phyloP scores from a whole-genome alignment of 306 rosid species.

The Fragaria ananassa region DNA sequence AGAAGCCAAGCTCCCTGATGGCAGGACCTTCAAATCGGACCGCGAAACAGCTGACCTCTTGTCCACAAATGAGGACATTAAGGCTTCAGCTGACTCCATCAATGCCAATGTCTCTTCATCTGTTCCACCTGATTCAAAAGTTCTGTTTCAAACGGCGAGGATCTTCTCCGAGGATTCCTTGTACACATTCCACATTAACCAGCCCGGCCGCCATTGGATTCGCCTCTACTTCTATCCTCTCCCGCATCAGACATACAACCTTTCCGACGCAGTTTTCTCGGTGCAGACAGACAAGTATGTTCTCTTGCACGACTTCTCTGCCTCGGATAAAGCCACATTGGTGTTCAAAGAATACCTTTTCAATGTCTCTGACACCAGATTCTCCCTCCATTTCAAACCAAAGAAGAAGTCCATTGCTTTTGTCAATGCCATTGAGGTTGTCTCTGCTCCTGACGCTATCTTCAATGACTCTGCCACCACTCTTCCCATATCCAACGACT shows the following conservation, averaged over 20 bases:
- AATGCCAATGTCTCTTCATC: constrained; percentile 26
- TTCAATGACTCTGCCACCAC: constrained; percentile 40
- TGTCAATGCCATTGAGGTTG: constrained; percentile 75
- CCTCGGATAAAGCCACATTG: constrained; percentile 21
- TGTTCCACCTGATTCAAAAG: constrained; percentile 35
- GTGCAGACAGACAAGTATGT: constrained; percentile 49
- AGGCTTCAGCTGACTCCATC: constrained; percentile 37
- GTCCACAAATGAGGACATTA: constrained; percentile 50
- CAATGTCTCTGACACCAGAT: constrained; percentile 34
- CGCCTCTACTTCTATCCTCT: constrained; percentile 83
- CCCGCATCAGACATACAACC: constrained; percentile 43
- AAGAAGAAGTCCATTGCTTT: constrained; percentile 56
- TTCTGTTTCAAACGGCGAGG: constrained; percentile 50
- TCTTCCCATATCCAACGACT: constrained; percentile 40
- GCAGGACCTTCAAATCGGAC: constrained; percentile 74
- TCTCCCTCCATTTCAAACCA: constrained; percentile 66
- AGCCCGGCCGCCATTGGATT: constrained; percentile 56
- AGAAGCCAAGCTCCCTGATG: constrained; percentile 45
- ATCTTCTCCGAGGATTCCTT: constrained; percentile 51
- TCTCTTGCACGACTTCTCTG: constrained; percentile 58
- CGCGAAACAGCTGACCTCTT: constrained; percentile 55
- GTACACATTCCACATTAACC: constrained; percentile 57
- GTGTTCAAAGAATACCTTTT: constrained; percentile 65
- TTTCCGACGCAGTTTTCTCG: constrained; percentile 47
- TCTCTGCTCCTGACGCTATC: constrained; percentile 67